Conservation (phyloP, 2,329 filamentous ascomycete genomes). For the Cyphellophora attinorum region DNA sequence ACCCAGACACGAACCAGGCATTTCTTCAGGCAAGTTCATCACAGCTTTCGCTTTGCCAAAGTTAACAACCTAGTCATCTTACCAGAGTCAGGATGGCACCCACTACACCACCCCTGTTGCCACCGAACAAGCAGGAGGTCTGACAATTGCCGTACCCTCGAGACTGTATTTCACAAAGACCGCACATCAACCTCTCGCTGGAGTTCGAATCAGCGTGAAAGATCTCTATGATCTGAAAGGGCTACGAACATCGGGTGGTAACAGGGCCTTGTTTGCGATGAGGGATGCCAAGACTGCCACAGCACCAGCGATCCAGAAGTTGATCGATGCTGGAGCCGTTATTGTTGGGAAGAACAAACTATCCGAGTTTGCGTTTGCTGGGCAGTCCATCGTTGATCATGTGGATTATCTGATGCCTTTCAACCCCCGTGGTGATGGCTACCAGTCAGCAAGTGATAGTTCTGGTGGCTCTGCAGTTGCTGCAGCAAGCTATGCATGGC, state of each 20-base stretch:
- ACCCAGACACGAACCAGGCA: neutral
- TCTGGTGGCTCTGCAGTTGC: constrained; percentile 20
- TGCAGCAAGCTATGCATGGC: constrained; percentile 26
- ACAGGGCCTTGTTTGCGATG: neutral
- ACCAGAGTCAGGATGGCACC: neutral
- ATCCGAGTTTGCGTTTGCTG: constrained; percentile 14
- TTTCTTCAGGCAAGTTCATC: neutral
- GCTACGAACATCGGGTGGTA: neutral
- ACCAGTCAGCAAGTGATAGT: constrained; percentile 22
- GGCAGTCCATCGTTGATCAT: constrained; percentile 17
- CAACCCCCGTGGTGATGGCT: constrained; percentile 28
- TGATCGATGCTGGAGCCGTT: constrained; percentile 15
- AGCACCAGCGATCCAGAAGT: constrained; percentile 11
- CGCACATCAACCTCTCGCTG: neutral
- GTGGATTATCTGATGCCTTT: constrained; percentile 28
- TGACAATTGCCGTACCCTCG: neutral
- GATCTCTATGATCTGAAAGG: neutral
- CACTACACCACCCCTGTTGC: neutral
- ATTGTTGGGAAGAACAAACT: constrained; percentile 15
- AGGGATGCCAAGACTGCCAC: constrained; percentile 4
- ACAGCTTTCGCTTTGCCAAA: no score
- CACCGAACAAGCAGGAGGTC: neutral
- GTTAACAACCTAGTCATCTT: no score
- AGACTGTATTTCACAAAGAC: neutral
- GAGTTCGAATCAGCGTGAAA: neutral